Evolutionary conservation across 257 asterid genomes (phyloP).

Genomic region (Voacanga thouarsii): DNA sequence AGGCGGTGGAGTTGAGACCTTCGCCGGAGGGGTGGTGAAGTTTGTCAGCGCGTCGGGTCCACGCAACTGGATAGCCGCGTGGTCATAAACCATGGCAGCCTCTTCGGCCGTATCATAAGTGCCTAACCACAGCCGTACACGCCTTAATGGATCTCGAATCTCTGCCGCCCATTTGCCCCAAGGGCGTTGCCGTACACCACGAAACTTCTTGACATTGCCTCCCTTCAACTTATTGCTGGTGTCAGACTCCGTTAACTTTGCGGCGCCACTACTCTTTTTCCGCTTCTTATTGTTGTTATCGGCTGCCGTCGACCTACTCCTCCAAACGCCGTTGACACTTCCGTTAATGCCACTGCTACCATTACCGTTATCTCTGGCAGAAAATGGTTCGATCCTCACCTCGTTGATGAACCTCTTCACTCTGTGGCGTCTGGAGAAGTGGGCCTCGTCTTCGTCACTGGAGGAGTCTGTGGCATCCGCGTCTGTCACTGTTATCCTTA

Average conservation of each 20-base stretch:
- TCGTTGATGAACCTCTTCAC: slow-evolving; percentile 65
- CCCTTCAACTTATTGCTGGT: slow-evolving; percentile 16
- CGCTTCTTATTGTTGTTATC: slow-evolving; percentile 21
- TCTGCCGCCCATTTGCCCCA: slow-evolving; percentile 99
- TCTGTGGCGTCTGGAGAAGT: slow-evolving; percentile 32
- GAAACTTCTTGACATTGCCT: slow-evolving; percentile 50
- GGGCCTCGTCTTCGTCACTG: slow-evolving; percentile 58
- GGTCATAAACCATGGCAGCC: slow-evolving; percentile 98
- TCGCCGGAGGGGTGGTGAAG: slow-evolving; percentile 42
- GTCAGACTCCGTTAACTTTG: slow-evolving; percentile 10
- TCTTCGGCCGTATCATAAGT: slow-evolving; percentile 95
- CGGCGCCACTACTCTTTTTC: slow-evolving; percentile 37
- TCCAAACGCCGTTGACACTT: slow-evolving; percentile 19
- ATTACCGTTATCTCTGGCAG: slow-evolving; percentile 15
- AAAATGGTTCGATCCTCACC: slow-evolving; percentile 45
- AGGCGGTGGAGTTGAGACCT: background rate
- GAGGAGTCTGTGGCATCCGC: slow-evolving; percentile 92
- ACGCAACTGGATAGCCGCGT: slow-evolving; percentile 92
- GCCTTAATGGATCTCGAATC: slow-evolving; percentile 81
- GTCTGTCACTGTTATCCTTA: slow-evolving; percentile 73
- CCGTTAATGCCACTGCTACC: slow-evolving; percentile 15
- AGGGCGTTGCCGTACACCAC: slow-evolving; percentile 91
- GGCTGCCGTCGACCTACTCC: slow-evolving; percentile 19
- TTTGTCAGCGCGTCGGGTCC: slow-evolving; percentile 95
- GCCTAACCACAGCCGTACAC: slow-evolving; percentile 89